Base-by-base conservation (phyloP, 768 basidiomycete genomes). In the Russula virescens region DNA sequence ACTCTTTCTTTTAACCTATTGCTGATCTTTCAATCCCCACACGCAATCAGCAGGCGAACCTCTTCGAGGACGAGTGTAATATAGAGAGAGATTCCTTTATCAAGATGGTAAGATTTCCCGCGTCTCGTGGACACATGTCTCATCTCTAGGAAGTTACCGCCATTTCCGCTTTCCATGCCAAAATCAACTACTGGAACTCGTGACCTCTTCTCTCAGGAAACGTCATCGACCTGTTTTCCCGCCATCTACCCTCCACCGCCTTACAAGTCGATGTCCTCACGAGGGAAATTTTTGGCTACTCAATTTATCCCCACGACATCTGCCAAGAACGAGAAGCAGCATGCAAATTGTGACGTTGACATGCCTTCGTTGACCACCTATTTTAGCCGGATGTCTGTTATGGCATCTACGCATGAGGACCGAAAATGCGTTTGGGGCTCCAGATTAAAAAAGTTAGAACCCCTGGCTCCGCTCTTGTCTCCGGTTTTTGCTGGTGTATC, bases 181-280 rank as follows among this genome's bases (percentile, higher is more conserved):
- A 25, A 8, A 28, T 25, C 18, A n/a, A 35, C 31, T 8, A 3
- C 31, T 31, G 21, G 11, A 25, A 8, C 1, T 31, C 2, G 11
- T 19, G 46, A 63, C 23, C 34, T 28, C 3, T 59, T 63, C 10
- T 10, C 26, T 34, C 26, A 38, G 1, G 18, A 9, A 4, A 23
- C 5, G 5, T 38, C 62, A 0, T 38, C 51, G 25, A 54, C 52
- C 2, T 59, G 62, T n/a, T 63, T 63, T 18, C 62, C 62, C 4
- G 23, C 46, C 10, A 16, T 16, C 19, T 63, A 63, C 19, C 62
- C 62, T 14, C 51, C 56, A 14, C 52, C 23, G 5, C 52, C 26
- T 1, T 10, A 38, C 11, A 25, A 61, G 31, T 11, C 26, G 7
- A 11, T 0, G 2, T 6, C 19, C 1, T 16, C 21, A 14, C 28